These are phyloP conservation scores for Hylodesmum podocarpum DNA, from an alignment of 306 rosid species.

Conservation along the genomic window DNA sequence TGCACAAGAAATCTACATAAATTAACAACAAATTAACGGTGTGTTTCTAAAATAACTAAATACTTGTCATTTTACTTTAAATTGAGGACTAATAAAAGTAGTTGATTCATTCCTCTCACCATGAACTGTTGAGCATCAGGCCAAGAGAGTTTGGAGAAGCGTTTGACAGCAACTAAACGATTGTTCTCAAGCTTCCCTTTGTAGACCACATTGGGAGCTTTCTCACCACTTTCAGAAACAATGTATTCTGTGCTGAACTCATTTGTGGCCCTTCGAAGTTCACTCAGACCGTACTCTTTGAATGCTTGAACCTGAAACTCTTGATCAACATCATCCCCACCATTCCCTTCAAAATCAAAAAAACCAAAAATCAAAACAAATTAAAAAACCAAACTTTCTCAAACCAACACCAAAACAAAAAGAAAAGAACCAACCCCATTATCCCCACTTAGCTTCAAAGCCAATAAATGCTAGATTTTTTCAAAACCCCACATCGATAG, in stretches of 20 bases:
- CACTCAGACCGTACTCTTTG: slow-evolving; percentile 57
- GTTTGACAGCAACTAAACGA: slow-evolving; percentile 70
- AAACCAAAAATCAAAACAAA: not conserved
- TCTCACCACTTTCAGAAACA: slow-evolving; percentile 81
- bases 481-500: not conserved
- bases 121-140: slow-evolving; percentile 78
- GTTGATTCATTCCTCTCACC: slow-evolving; percentile 42
- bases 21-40: not conserved
- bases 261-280: slow-evolving; percentile 70
- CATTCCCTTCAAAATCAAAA: slow-evolving; percentile 34
- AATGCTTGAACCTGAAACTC: slow-evolving; percentile 54
- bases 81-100: not conserved
- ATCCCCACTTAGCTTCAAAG: not conserved
- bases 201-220: slow-evolving; percentile 81
- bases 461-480: not conserved
- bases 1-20: slow-evolving; percentile 13
- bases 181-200: slow-evolving; percentile 63
- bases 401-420: not conserved
- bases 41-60: not conserved
- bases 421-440: not conserved
- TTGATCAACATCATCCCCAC: slow-evolving; percentile 49
- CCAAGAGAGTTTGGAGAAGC: slow-evolving; percentile 81
- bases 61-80: not conserved
- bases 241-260: slow-evolving; percentile 63
- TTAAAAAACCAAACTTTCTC: slow-evolving; percentile 18